Percentiles rank a stretch among this genome's conserved stretches.
These are phyloP conservation scores for Penicillium fuscoglaucum DNA, from an alignment of 2,329 filamentous ascomycete genomes.

Conservation along the genomic window DNA sequence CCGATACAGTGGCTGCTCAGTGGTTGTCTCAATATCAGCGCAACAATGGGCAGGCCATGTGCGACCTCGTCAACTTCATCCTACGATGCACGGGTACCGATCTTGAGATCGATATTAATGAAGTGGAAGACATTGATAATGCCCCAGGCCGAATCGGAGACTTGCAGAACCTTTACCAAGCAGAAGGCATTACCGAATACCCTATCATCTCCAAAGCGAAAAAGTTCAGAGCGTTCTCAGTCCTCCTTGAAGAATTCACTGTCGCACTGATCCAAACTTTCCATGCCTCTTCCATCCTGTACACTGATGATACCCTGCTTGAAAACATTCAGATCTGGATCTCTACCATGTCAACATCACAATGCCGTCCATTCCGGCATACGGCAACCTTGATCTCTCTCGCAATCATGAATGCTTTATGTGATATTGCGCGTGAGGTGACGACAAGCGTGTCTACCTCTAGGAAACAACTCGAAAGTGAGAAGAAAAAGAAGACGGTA, in stretches of 20 bases:
- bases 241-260: conserved; percentile 77
- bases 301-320: conserved; percentile 72
- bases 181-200: conserved; percentile 83
- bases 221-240: conserved; percentile 73
- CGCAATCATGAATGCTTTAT: conserved; percentile 75
- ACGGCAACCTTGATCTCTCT: conserved; percentile 85
- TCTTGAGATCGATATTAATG: conserved; percentile 72
- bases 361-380: conserved; percentile 86
- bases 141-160: conserved; percentile 75
- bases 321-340: conserved; percentile 92
- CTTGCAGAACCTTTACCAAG: conserved; percentile 83
- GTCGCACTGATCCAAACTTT: conserved; percentile 71
- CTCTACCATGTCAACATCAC: conserved; percentile 83
- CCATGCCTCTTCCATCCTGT: conserved; percentile 78
- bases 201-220: conserved; percentile 83
- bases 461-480: conserved; percentile 75
- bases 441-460: conserved; percentile 72
- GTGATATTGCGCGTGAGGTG: conserved; percentile 69
- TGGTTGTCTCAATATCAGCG: conserved; percentile 60
- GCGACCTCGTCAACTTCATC: conserved; percentile 63
- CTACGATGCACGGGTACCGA: conserved; percentile 75
- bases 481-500: conserved; percentile 68
- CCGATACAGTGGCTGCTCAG: conserved; percentile 57
- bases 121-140: conserved; percentile 88
- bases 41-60: conserved; percentile 56